Conservation (phyloP, 163 green algal genomes). For the Volvox carteri region DNA sequence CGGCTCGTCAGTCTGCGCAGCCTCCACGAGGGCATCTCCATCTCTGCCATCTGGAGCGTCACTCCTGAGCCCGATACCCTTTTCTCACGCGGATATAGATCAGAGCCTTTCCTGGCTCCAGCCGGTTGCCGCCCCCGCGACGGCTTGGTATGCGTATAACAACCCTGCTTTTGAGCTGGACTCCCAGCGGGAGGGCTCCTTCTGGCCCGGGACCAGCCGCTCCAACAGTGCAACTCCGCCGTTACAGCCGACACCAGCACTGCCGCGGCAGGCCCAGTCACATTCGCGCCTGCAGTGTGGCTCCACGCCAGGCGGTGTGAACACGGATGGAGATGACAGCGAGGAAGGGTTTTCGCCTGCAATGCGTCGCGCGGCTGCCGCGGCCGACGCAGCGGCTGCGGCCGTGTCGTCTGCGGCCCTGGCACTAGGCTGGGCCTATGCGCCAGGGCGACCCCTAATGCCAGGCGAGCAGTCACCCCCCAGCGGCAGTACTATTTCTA, state of each 20-base stretch:
- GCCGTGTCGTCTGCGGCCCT: constrained; percentile 25
- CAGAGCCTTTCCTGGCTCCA: background rate
- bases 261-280: background rate
- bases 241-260: background rate
- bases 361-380: constrained; percentile 18
- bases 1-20: background rate
- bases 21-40: background rate
- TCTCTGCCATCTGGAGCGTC: too few relatives aligned
- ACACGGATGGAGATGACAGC: background rate
- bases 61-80: too few relatives aligned
- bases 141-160: constrained; percentile 17
- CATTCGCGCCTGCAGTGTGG: too few relatives aligned
- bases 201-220: background rate
- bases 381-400: constrained; percentile 31
- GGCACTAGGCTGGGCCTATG: constrained; percentile 12
- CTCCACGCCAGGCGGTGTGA: too few relatives aligned
- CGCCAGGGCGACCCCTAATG: background rate
- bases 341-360: constrained; percentile 26
- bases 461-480: background rate
- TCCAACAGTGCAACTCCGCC: background rate
- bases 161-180: constrained; percentile 21
- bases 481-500: background rate
- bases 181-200: background rate
- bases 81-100: too few relatives aligned
- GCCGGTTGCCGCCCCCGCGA: background rate